Conservation (phyloP, 345 rosid species). For the Lenwebbia sp. region DNA sequence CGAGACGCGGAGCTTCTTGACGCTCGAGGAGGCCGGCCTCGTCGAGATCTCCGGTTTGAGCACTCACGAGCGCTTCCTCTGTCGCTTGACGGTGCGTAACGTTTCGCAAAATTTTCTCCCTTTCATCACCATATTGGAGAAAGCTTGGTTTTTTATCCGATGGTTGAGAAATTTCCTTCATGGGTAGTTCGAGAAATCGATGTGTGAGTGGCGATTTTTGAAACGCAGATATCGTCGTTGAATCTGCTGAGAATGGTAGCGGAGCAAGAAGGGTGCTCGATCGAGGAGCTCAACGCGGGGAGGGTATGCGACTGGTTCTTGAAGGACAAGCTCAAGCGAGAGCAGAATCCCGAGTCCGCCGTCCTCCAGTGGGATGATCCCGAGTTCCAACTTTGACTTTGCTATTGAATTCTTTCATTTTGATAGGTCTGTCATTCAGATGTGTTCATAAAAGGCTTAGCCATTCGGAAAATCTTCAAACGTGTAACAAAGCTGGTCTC, state of each 20-base stretch:
- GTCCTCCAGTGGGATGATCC: constrained; percentile 94
- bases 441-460: too few species aligned
- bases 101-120: not conserved
- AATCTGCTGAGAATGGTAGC: constrained; percentile 68
- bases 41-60: constrained; percentile 73
- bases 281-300: constrained; percentile 83
- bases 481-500: not conserved
- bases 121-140: not conserved
- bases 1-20: constrained; percentile 40
- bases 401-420: too few species aligned
- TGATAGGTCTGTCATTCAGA: too few species aligned
- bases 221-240: constrained; percentile 67
- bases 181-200: not conserved
- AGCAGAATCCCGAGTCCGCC: constrained; percentile 55
- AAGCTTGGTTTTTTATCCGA: not conserved
- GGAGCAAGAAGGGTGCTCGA: constrained; percentile 74
- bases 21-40: constrained; percentile 82
- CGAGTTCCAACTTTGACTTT: constrained; percentile 32
- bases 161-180: not conserved
- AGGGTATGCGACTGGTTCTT: constrained; percentile 81
- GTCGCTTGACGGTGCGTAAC: constrained; percentile 66
- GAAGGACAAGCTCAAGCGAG: constrained; percentile 71
- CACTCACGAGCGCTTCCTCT: constrained; percentile 76
- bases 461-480: too few species aligned
- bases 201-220: not conserved